These are phyloP conservation scores for Ceratocystis destructans DNA, from an alignment of 2,329 filamentous ascomycete genomes.

Conservation along the genomic window DNA sequence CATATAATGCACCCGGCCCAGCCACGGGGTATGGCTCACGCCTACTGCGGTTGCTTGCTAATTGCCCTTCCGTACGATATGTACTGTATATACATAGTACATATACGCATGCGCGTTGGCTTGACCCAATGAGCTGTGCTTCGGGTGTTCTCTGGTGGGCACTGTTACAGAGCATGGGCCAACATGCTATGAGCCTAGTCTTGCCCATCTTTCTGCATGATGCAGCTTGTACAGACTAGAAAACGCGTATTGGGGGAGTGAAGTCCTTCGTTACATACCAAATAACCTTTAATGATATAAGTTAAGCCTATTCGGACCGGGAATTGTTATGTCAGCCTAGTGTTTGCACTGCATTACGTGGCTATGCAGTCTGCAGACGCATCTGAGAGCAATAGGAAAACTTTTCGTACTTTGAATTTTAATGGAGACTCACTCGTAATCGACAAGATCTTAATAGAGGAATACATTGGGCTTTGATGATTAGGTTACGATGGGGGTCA, in stretches of 20 bases:
- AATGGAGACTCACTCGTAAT: background rate
- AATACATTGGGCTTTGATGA: background rate
- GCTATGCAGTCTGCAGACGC: background rate
- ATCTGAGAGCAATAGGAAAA: background rate
- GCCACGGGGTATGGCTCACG: background rate
- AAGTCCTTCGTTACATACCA: background rate
- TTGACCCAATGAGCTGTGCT: background rate
- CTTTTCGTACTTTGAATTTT: background rate
- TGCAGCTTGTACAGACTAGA: background rate
- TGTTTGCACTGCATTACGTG: background rate
- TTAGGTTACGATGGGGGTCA: background rate
- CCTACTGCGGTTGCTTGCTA: background rate
- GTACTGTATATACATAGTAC: background rate
- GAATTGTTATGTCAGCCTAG: background rate
- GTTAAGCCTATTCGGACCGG: background rate
- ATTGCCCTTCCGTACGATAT: background rate
- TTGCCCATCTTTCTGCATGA: background rate
- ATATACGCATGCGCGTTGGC: background rate
- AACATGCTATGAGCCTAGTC: slow-evolving; percentile 4
- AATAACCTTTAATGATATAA: background rate
- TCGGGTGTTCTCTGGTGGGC: background rate
- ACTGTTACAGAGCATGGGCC: background rate
- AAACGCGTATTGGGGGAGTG: background rate
- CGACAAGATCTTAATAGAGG: background rate
- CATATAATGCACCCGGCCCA: background rate